phyloP scores from a whole-genome alignment of 306 rosid species.

The Acacia confusa region DNA sequence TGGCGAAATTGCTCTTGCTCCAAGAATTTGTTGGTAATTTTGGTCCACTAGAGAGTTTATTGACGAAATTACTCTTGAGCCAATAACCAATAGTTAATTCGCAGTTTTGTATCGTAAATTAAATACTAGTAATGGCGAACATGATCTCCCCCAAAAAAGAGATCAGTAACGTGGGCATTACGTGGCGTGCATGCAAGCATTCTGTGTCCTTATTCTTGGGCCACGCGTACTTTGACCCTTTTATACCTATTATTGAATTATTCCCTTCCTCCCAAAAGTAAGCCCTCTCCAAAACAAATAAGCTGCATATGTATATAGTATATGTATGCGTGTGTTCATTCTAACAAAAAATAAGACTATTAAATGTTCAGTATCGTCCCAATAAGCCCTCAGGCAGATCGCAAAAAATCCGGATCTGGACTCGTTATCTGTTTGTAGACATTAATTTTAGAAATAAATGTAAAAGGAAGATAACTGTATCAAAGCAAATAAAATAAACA shows the following conservation, averaged over 20 bases:
- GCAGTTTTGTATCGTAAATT: no score
- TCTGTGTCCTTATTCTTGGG: not conserved
- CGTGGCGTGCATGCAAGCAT: not conserved
- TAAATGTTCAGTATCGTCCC: no score
- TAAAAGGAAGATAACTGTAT: no score
- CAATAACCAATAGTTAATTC: no score
- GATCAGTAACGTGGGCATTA: not conserved
- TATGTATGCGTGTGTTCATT: not conserved
- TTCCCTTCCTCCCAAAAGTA: not conserved
- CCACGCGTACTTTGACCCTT: not conserved
- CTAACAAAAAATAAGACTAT: no score
- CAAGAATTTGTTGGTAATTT: no score
- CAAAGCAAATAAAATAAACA: not conserved
- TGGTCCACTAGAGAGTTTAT: no score
- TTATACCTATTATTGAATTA: not conserved
- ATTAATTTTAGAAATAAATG: not conserved
- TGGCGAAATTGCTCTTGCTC: no score
- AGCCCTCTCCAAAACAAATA: not conserved
- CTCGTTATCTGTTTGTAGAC: not conserved
- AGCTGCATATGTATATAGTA: no score
- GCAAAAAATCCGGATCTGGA: slow-evolving; percentile 31
- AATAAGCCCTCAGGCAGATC: slow-evolving; percentile 46
- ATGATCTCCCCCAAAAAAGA: not conserved
- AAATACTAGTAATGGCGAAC: not conserved
- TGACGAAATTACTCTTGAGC: no score